A percentile compares a stretch with the other conserved stretches of the same genome.
Evolutionary conservation across 345 rosid genomes (phyloP).

Genomic region (Acer saccharum): DNA sequence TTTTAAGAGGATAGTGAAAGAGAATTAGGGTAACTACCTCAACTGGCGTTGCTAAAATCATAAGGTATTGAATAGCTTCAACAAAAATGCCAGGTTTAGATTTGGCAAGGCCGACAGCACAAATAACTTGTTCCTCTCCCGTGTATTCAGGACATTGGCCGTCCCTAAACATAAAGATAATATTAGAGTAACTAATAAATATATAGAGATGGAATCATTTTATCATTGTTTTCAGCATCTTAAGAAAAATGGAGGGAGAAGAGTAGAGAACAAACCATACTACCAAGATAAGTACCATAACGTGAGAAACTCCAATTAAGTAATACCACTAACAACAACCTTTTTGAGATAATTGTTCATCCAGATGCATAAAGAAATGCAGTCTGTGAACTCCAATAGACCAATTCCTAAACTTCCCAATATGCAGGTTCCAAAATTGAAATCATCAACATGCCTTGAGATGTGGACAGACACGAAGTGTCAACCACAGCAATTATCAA

Average conservation of each 20-base stretch:
- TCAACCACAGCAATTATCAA: background rate
- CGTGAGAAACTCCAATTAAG: background rate
- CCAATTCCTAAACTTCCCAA: background rate
- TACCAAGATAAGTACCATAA: background rate
- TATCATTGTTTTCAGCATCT: background rate
- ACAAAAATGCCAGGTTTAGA: constrained; percentile 84
- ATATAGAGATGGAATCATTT: background rate
- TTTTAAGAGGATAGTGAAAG: background rate
- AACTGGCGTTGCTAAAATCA: constrained; percentile 87
- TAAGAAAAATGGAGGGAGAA: background rate
- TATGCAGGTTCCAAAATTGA: background rate
- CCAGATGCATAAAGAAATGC: background rate
- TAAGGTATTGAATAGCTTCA: constrained; percentile 90
- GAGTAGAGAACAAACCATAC: background rate
- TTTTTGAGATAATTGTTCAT: background rate
- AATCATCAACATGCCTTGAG: background rate
- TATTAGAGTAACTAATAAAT: constrained; percentile 21
- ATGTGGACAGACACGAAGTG: background rate
- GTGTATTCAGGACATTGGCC: constrained; percentile 95
- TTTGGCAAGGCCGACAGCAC: constrained; percentile 91
- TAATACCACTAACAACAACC: background rate
- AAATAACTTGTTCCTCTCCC: constrained; percentile 89
- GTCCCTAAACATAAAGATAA: constrained; percentile 57
- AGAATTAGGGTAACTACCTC: constrained; percentile 51
- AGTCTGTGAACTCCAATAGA: background rate